Conservation (phyloP, 1,284 basidiomycete genomes). For the Abortiporus biennis region DNA sequence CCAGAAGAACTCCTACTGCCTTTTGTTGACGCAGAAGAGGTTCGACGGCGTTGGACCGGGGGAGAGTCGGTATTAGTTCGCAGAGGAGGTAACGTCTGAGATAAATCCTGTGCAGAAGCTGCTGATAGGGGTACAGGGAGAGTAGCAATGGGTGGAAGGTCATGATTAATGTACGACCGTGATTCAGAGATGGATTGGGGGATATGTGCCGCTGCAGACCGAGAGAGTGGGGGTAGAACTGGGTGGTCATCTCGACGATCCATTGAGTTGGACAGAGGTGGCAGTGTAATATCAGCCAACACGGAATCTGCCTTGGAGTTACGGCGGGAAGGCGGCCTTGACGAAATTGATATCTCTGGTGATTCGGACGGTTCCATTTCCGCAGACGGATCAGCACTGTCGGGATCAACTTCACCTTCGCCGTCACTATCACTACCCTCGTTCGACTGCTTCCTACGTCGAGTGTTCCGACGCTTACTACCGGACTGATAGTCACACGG, state of each 20-base stretch:
- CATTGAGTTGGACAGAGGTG: conserved; percentile 19
- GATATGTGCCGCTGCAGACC: too few species aligned
- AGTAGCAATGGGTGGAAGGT: conserved; percentile 66
- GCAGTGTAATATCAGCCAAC: conserved; percentile 25
- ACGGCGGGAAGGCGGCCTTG: conserved; percentile 43
- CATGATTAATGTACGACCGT: conserved; percentile 25
- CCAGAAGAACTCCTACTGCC: conserved; percentile 49
- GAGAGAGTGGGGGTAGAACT: too few species aligned
- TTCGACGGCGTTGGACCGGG: conserved; percentile 46
- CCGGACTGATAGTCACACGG: conserved; percentile 75
- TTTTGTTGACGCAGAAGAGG: conserved; percentile 63
- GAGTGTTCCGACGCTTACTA: conserved; percentile 54
- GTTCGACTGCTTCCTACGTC: conserved; percentile 45
- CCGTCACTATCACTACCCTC: conserved; percentile 49
- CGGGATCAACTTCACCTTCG: conserved; percentile 53
- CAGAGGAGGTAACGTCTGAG: conserved; percentile 14
- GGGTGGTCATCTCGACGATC: conserved; percentile 21
- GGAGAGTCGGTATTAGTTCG: conserved; percentile 10
- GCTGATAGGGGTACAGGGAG: conserved; percentile 35
- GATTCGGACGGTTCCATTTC: conserved; percentile 53
- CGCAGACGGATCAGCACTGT: conserved; percentile 33
- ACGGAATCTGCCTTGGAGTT: conserved; percentile 45
- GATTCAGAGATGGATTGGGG: too few species aligned
- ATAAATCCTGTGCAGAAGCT: conserved; percentile 12
- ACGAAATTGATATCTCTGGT: conserved; percentile 55